Base-by-base conservation (phyloP, 1,284 basidiomycete species). In the Exobasidium rhododendri region DNA sequence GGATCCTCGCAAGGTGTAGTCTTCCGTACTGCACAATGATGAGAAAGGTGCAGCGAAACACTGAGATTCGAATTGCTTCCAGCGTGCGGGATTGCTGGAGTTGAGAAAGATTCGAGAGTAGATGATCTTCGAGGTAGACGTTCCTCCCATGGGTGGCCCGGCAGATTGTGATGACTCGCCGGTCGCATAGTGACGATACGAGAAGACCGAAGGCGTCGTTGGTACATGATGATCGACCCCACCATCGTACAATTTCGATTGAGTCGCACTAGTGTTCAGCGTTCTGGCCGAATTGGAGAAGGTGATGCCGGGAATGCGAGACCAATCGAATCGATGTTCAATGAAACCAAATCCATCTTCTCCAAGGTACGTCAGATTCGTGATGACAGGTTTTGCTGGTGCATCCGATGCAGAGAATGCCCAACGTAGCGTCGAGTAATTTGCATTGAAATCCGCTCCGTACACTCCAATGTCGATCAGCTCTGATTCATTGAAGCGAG, bases 81-180 rank as follows among this genome's bases (percentile, higher is more conserved):
- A 51, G 5, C 73, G 64, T 62, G 62, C 59, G 31, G 67, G 57
- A 6, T 67, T 66, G 45, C 67, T 69, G 46, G 73, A 75, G 65
- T 75, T 75, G 73, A 70, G 74, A 66, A 75, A 75, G 63, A 74
- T 66, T 40, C 73, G 69, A 11, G 66, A 61, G 57, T 74, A 75
- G 52, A 66, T 61, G 52, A 75, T 62, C 35, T 66, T 62, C 13
- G 73, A 66, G 11, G 61, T 53, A n/a, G 67, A 60, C 4, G 66
- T 64, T 28, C 62, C 22, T 40, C 54, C 53, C 10, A 60, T 56
- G 4, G 73, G 68, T 10, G 73, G 71, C 17, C 71, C 70, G 44
- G 68, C 66, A 4, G 65, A 70, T 43, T 65, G 63, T 10, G 63
- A 66, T 2, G 56, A 29, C 29, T 69, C 69, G 13, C 71, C 73